Conservation (phyloP, 164 flowering plant species). For the Macadamia tetraphylla region DNA sequence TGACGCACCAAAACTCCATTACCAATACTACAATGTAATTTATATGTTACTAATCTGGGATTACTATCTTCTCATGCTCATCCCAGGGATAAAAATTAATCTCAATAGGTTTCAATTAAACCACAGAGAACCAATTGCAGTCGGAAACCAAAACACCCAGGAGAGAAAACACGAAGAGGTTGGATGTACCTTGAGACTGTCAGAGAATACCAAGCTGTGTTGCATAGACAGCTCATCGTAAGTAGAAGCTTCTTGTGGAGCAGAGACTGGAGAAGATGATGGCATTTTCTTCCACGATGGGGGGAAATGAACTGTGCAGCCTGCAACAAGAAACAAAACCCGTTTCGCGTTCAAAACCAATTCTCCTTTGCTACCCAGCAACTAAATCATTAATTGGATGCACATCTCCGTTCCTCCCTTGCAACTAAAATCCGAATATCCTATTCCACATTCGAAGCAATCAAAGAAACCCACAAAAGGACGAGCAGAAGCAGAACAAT, state of each 20-base stretch:
- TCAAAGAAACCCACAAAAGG: background rate
- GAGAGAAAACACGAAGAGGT: background rate
- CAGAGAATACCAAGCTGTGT: constrained; percentile 77
- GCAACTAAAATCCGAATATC: background rate
- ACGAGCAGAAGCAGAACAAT: background rate
- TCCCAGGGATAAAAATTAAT: background rate
- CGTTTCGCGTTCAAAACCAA: background rate
- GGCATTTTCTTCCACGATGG: constrained; percentile 40
- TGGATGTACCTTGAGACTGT: constrained; percentile 74
- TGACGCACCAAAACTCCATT: background rate
- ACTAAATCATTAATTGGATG: background rate
- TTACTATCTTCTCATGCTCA: background rate
- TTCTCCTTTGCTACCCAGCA: background rate
- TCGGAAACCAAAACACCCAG: background rate
- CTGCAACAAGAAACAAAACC: constrained; percentile 6
- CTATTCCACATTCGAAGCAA: background rate
- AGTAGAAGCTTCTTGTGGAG: constrained; percentile 48
- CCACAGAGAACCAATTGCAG: background rate
- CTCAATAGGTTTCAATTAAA: background rate
- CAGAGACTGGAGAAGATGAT: constrained; percentile 34
- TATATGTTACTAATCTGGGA: background rate
- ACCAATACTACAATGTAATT: background rate
- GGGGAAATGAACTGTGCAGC: constrained; percentile 5
- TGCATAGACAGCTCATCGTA: constrained; percentile 84
- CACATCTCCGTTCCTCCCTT: no score